Evolutionary conservation across 257 asterid genomes (phyloP).

Genomic region (Solanum pennellii): DNA sequence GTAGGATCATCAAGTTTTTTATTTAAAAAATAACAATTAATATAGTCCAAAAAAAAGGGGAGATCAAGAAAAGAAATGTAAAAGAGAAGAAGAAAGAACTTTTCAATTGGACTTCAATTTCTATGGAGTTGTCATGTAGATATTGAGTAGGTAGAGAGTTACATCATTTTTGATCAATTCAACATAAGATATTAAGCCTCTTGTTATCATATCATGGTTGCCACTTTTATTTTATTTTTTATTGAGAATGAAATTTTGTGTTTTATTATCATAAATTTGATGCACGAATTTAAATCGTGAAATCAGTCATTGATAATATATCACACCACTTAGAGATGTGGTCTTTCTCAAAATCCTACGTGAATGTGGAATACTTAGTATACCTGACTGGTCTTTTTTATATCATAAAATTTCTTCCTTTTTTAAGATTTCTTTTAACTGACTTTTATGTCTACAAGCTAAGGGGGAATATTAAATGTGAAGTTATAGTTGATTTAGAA

Average conservation of each 20-base stretch:
- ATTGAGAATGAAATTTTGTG: not conserved
- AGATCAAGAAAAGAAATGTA: not conserved
- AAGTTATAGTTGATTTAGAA: not conserved
- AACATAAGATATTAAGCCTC: not conserved
- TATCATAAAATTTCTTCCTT: not conserved
- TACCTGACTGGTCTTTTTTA: not conserved
- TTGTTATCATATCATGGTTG: not conserved
- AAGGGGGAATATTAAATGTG: not conserved
- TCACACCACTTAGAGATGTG: not conserved
- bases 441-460: not conserved
- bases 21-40: not conserved
- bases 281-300: accelerated
- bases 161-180: not conserved
- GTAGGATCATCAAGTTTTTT: not conserved
- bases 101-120: not conserved
- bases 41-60: not conserved
- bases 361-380: not conserved
- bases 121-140: not conserved
- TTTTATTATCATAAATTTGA: not conserved
- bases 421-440: not conserved
- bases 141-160: not conserved
- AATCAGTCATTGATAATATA: not conserved
- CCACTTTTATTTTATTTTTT: not conserved
- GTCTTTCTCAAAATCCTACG: not conserved
- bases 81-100: not conserved